Base-by-base conservation (phyloP, 108 stramenopile genomes). In the Pseudonitzschia multiseries region DNA sequence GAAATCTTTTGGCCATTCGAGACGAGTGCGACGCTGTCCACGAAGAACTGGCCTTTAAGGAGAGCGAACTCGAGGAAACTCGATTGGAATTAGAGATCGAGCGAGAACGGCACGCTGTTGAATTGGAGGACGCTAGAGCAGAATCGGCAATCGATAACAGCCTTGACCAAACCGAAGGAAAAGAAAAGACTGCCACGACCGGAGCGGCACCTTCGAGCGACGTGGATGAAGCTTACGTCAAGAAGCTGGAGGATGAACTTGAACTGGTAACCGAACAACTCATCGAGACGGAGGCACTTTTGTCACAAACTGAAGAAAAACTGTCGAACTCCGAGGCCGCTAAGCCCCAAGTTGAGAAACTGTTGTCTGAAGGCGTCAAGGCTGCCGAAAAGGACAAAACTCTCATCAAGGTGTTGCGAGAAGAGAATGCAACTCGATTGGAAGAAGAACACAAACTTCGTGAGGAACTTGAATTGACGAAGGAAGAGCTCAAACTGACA, bases 241-340 rank as follows among this genome's bases (percentile, higher is more conserved):
- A 86, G 75, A 89, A 88, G 29, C 75, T 95, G 1, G 94, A 95
- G 63, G 94, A 95, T 57, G 94, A 95, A 78, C 79, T 95, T 15
- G 94, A 95, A 68, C 59, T 89, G 27, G 92, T 93, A 2, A 93
- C 92, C 26, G 94, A 95, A 74, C 92, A 93, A 71, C 79, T 95
- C 20, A 95, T 95, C 70, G 94, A 93, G 44, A 87, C 90, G 9
- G 91, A 95, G 68, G 81, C 82, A 42, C 84, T 86, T n/a, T 69
- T 91, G 51, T 83, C 86, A 17, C 80, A 82, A 33, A 80, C 87
- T 8, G 90, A 95, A 78, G 85, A 72, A 9, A 76, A 78, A 50
- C 50, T 89, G 0, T 75, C 75, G 9, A 80, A 80, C n/a, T 68
- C 83, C 50, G 84, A 93, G 60, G 80, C 67, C 20, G 29, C 84